Conservation (phyloP, 768 basidiomycete genomes). For the Phlegmacium glaucopus region DNA sequence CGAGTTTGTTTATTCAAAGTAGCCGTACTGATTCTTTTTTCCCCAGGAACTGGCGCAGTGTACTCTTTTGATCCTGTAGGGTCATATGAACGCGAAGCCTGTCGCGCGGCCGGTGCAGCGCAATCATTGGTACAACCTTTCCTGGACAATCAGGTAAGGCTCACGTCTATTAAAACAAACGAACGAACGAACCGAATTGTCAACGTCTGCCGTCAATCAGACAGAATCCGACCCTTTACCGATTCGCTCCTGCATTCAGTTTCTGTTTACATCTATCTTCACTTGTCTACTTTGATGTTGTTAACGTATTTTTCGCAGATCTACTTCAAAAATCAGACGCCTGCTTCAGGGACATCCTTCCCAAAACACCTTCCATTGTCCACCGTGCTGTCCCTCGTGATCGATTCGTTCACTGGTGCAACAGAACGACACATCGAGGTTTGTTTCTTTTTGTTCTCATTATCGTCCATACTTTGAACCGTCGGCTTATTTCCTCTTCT, state of each 20-base stretch:
- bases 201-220: conserved; percentile 17
- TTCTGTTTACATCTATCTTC: conserved; percentile 17
- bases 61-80: conserved; percentile 99
- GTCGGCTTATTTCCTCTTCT: conserved; percentile 1
- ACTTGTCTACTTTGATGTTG: conserved; percentile 13
- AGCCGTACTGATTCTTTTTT: conserved; percentile 10
- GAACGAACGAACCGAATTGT: conserved; percentile 17
- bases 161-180: conserved; percentile 15
- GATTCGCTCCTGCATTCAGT: conserved; percentile 39
- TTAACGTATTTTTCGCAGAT: conserved; percentile 54
- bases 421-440: conserved; percentile 99
- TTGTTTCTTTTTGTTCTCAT: conserved; percentile 18
- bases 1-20: conserved; percentile 3
- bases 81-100: conserved; percentile 95
- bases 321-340: conserved; percentile 94
- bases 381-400: conserved; percentile 81
- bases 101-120: conserved; percentile 96
- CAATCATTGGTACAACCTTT: conserved; percentile 94
- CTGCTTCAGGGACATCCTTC: conserved; percentile 67
- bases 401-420: conserved; percentile 95
- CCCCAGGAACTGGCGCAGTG: conserved; percentile 86
- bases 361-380: conserved; percentile 80
- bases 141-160: conserved; percentile 92
- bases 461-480: neutral
- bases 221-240: conserved; percentile 41